Conservation (phyloP, 106 monocot genomes). For the Iris macrosiphon region DNA sequence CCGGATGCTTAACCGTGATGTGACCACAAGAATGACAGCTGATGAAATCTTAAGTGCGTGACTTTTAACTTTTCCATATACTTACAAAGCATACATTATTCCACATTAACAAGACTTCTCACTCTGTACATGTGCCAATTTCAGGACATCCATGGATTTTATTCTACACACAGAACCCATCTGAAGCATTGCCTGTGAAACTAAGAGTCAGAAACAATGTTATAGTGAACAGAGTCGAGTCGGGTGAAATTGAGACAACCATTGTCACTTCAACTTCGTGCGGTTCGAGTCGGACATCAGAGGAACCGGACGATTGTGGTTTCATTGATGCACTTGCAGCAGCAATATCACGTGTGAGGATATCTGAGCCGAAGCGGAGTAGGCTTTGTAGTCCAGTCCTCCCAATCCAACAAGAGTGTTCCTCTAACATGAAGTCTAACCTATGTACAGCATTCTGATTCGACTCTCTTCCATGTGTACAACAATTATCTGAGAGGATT, state of each 20-base stretch:
- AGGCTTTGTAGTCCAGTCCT: conserved; percentile 45
- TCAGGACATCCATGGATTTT: conserved; percentile 81
- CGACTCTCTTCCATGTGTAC: not conserved
- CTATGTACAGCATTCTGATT: conserved; percentile 79
- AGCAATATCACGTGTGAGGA: conserved; percentile 65
- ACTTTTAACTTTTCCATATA: not conserved
- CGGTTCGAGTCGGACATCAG: conserved; percentile 22
- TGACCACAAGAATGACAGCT: conserved; percentile 55
- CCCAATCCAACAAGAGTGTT: conserved; percentile 46
- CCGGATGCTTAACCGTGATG: conserved; percentile 75
- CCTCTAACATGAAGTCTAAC: conserved; percentile 73
- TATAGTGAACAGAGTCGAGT: conserved; percentile 6
- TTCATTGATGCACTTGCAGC: conserved; percentile 62
- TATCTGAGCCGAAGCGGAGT: conserved; percentile 82
- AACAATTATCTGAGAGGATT: no score
- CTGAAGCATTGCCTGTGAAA: conserved; percentile 14
- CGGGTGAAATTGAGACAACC: no score
- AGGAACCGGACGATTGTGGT: conserved; percentile 27
- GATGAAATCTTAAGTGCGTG: conserved; percentile 70
- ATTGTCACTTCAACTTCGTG: no score
- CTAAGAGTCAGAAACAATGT: conserved; percentile 2
- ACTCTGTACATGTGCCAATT: not conserved
- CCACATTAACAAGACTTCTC: not conserved
- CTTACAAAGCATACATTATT: not conserved
- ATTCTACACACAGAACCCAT: conserved; percentile 53